phyloP scores from a whole-genome alignment of 768 basidiomycete genomes.

The Albatrellus ellisii region DNA sequence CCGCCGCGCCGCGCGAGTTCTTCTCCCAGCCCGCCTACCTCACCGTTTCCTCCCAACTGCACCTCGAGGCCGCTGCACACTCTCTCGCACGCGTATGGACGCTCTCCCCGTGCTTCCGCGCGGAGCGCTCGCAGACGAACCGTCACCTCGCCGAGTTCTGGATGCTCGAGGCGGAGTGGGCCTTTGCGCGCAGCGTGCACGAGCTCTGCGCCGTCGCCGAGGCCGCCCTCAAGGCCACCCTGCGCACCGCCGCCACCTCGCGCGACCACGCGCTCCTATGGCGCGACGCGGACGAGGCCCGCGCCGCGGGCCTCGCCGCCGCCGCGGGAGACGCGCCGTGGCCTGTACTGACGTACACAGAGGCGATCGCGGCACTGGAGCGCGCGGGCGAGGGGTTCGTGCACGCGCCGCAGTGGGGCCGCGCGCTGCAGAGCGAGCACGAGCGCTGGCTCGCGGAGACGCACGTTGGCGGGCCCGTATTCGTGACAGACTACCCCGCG shows the following conservation, averaged over 20 bases:
- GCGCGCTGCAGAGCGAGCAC: conserved; percentile 74
- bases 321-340: conserved; percentile 32
- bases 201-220: conserved; percentile 47
- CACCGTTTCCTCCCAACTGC: conserved; percentile 92
- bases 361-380: conserved; percentile 53
- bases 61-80: conserved; percentile 78
- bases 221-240: conserved; percentile 31
- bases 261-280: conserved; percentile 25
- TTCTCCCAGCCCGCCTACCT: conserved; percentile 70
- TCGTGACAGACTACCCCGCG: conserved; percentile 84
- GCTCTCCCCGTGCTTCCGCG: conserved; percentile 87
- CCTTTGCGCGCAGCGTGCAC: conserved; percentile 34
- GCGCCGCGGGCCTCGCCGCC: conserved; percentile 25
- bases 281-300: conserved; percentile 24
- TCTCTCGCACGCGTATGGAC: conserved; percentile 81
- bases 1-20: conserved; percentile 34
- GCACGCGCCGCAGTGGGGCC: conserved; percentile 54
- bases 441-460: conserved; percentile 80
- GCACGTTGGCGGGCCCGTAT: conserved; percentile 62
- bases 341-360: conserved; percentile 65
- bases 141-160: conserved; percentile 97
- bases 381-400: conserved; percentile 30
- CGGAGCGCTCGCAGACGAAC: conserved; percentile 77
- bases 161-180: conserved; percentile 98
- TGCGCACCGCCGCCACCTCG: conserved; percentile 19